Conservation (phyloP, 225 moss, liverwort and hornwort species). For the Polytrichum commune region DNA sequence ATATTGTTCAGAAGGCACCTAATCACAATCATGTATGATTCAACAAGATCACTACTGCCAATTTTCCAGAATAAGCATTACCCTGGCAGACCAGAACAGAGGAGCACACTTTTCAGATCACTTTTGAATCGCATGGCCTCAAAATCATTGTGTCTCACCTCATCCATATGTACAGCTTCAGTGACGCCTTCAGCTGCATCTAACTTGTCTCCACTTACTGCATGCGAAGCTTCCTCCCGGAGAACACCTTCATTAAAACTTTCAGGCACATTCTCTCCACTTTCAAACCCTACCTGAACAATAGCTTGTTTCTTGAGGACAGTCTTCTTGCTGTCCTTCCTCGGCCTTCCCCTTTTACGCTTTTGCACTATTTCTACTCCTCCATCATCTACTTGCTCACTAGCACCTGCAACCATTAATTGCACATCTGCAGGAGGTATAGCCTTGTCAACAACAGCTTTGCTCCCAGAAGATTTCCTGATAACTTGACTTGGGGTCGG, state of each 20-base stretch:
- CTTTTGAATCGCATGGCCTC: too few relatives aligned
- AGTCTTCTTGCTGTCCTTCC: constrained; percentile 51
- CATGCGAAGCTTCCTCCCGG: constrained; percentile 4
- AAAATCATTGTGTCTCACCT: constrained; percentile 29
- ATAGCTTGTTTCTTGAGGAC: not conserved
- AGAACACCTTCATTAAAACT: not conserved
- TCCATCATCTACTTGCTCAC: constrained; percentile 22
- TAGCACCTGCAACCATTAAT: constrained; percentile 24
- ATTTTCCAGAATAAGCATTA: not conserved
- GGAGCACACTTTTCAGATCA: not conserved
- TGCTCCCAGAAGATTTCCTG: constrained; percentile 10
- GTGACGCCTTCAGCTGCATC: constrained; percentile 25
- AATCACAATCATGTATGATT: too few relatives aligned
- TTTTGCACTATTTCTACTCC: constrained; percentile 34
- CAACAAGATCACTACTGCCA: not conserved
- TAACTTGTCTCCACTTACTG: constrained; percentile 18
- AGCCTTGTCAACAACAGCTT: constrained; percentile 22
- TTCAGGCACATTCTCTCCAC: not conserved
- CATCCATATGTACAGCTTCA: constrained; percentile 28
- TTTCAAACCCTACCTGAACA: not conserved
- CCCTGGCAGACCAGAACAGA: not conserved
- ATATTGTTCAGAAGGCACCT: too few relatives aligned
- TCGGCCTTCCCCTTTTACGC: constrained; percentile 52
- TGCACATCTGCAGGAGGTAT: constrained; percentile 28
- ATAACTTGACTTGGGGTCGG: not conserved